A percentile compares a stretch with the other conserved stretches of the same genome.
phyloP scores from a whole-genome alignment of 2,329 filamentous ascomycete species.

The Herpotrichia juniperi region DNA sequence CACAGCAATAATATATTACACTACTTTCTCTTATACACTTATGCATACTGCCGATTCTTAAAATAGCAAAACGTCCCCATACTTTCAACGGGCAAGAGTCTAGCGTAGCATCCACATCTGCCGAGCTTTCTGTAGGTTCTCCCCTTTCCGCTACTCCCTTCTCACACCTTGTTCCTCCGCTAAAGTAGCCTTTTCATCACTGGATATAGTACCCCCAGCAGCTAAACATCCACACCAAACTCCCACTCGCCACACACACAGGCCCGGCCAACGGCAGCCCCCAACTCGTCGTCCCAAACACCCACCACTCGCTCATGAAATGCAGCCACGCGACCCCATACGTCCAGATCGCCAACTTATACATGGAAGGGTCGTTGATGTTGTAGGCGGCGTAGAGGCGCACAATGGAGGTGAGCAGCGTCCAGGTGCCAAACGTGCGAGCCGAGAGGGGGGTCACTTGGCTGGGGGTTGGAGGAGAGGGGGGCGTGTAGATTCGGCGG shows the following conservation, averaged over 20 bases:
- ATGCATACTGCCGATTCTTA: too few relatives aligned
- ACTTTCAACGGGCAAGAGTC: too few relatives aligned
- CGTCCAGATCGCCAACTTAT: slow-evolving; percentile 81
- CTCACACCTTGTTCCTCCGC: background rate
- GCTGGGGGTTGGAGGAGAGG: slow-evolving; percentile 54
- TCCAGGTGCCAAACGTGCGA: slow-evolving; percentile 88
- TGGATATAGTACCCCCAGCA: slow-evolving; percentile 71
- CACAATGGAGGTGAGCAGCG: slow-evolving; percentile 76
- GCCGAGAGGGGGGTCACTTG: slow-evolving; percentile 75
- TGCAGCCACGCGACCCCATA: slow-evolving; percentile 79
- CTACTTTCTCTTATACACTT: too few relatives aligned
- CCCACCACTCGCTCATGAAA: slow-evolving; percentile 79
- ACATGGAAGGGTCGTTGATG: slow-evolving; percentile 73
- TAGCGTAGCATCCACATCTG: too few relatives aligned
- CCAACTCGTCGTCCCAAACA: slow-evolving; percentile 77
- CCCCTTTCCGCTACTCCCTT: background rate
- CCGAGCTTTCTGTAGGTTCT: background rate
- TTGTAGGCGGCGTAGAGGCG: slow-evolving; percentile 86
- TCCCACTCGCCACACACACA: slow-evolving; percentile 61
- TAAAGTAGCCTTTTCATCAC: slow-evolving; percentile 1
- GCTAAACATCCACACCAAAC: slow-evolving; percentile 66
- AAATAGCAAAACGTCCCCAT: too few relatives aligned
- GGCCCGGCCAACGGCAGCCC: slow-evolving; percentile 64
- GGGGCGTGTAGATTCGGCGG: slow-evolving; percentile 81
- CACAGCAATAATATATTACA: too few relatives aligned